Percentiles rank a stretch among this genome's conserved stretches.
Conservation (phyloP, 352 stramenopile genomes). For the Pythium myriotylum region DNA sequence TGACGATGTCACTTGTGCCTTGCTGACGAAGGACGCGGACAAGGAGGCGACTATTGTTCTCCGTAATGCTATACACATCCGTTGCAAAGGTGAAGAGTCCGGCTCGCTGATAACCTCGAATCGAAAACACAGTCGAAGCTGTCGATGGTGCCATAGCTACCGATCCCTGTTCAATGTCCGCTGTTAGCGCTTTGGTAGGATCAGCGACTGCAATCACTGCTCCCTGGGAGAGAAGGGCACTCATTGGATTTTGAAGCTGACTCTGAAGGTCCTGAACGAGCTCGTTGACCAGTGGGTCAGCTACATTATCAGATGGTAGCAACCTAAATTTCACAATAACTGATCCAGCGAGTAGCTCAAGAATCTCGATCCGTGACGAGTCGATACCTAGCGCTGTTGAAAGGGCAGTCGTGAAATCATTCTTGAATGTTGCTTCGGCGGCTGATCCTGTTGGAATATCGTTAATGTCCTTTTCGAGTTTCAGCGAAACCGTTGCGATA, state of each 20-base stretch:
- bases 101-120: conserved; percentile 58
- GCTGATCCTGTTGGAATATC: conserved; percentile 48
- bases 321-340: conserved; percentile 72
- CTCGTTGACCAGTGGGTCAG: conserved; percentile 52
- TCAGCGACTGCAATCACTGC: conserved; percentile 37
- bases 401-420: conserved; percentile 37
- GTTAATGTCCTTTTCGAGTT: conserved; percentile 63
- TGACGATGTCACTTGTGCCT: conserved; percentile 43
- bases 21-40: conserved; percentile 60
- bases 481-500: conserved; percentile 51
- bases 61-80: conserved; percentile 58
- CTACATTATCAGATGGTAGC: conserved; percentile 46
- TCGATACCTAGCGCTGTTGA: conserved; percentile 50
- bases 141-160: conserved; percentile 6
- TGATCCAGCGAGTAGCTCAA: conserved; percentile 49
- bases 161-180: conserved; percentile 22
- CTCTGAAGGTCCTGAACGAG: conserved; percentile 41
- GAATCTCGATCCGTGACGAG: conserved; percentile 52
- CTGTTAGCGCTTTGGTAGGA: conserved; percentile 33
- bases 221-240: conserved; percentile 33
- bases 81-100: conserved; percentile 66
- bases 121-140: conserved; percentile 37
- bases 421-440: conserved; percentile 57
- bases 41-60: conserved; percentile 42
- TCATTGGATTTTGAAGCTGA: conserved; percentile 46